Evolutionary conservation across 139 green algal species (phyloP).

Genomic region (Eudorina sp.): DNA sequence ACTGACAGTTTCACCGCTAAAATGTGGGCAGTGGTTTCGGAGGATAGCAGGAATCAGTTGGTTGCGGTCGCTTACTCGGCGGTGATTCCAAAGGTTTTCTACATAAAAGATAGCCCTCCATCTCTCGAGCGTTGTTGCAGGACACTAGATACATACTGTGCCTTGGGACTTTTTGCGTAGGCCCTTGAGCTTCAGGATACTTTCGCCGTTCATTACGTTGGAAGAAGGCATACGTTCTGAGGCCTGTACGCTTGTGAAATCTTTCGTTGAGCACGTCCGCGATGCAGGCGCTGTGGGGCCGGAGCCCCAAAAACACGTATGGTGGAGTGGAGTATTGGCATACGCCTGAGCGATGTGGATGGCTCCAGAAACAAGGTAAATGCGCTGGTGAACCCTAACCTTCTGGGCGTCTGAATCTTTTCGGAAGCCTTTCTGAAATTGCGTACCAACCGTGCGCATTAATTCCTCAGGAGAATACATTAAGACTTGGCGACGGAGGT

Average conservation of each 20-base stretch:
- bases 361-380: slow-evolving; percentile 97
- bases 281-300: slow-evolving; percentile 56
- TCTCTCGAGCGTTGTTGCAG: no score
- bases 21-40: neutral
- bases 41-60: neutral
- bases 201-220: neutral
- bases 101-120: no score
- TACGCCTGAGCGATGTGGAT: slow-evolving; percentile 86
- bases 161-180: no score
- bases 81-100: no score
- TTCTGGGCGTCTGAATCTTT: neutral
- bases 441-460: neutral
- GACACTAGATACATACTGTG: no score
- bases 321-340: slow-evolving; percentile 92
- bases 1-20: no score
- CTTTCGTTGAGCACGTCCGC: neutral
- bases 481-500: slow-evolving; percentile 94
- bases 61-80: no score
- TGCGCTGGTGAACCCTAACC: neutral
- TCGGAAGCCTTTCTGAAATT: neutral
- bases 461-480: slow-evolving; percentile 91
- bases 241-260: neutral
- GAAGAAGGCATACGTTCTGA: neutral
- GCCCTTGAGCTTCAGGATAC: no score
- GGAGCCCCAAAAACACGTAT: slow-evolving; percentile 50